A percentile compares a stretch with the other conserved stretches of the same genome.
Evolutionary conservation across 495 filamentous ascomycete species (phyloP).

Genomic region (Pseudotulostoma volvatum): DNA sequence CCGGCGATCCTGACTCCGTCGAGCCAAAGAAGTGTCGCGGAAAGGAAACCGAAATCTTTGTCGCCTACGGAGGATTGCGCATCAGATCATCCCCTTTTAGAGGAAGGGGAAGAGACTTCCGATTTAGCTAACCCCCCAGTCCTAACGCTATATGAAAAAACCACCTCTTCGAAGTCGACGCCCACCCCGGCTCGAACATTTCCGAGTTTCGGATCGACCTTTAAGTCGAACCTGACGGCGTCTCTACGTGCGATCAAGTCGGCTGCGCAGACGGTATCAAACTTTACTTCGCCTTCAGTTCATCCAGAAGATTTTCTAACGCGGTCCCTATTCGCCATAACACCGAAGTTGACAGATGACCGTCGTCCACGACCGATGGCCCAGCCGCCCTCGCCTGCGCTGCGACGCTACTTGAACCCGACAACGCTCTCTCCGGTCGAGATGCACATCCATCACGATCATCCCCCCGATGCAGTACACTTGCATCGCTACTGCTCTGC

Average conservation of each 20-base stretch:
- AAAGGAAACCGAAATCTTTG: constrained; percentile 23
- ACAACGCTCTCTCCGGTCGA: constrained; percentile 51
- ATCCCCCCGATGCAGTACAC: constrained; percentile 20
- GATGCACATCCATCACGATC: constrained; percentile 39
- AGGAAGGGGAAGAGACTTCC: constrained; percentile 12
- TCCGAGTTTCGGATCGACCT: constrained; percentile 35
- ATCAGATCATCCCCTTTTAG: constrained; percentile 39
- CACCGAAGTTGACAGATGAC: constrained; percentile 75
- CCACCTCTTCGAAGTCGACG: constrained; percentile 1
- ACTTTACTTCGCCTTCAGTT: constrained; percentile 52
- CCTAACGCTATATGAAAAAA: constrained; percentile 1
- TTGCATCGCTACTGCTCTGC: constrained; percentile 39
- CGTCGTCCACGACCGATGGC: constrained; percentile 61
- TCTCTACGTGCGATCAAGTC: constrained; percentile 75
- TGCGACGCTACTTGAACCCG: constrained; percentile 86
- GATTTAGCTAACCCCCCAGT: not conserved
- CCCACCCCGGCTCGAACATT: constrained; percentile 10
- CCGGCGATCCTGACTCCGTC: constrained; percentile 20
- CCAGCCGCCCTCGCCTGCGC: constrained; percentile 66
- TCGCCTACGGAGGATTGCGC: constrained; percentile 37
- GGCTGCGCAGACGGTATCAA: constrained; percentile 70
- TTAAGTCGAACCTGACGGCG: constrained; percentile 90
- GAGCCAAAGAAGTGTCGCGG: constrained; percentile 23
- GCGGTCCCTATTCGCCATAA: constrained; percentile 61
- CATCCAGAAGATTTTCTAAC: constrained; percentile 83